A percentile compares a stretch with the other conserved stretches of the same genome.
phyloP scores from a whole-genome alignment of 1,139 yeast species.

The Magnusiomyces suaveolens region DNA sequence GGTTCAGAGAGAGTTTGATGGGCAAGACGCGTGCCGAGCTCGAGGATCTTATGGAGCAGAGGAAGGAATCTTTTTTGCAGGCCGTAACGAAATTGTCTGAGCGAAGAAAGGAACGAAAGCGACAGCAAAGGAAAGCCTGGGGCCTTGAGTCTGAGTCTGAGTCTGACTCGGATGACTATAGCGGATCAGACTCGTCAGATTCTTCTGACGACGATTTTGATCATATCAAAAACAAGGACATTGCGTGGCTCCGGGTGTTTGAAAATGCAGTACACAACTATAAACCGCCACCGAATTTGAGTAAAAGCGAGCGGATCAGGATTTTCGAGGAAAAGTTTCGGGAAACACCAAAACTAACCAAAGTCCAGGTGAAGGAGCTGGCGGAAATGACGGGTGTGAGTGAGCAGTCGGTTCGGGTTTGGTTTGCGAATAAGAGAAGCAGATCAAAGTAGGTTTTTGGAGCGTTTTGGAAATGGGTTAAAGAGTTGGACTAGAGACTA shows the following conservation, averaged over 20 bases:
- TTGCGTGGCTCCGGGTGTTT: not conserved
- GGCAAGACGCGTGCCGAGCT: too few relatives aligned
- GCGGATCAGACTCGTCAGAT: too few relatives aligned
- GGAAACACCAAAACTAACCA: not conserved
- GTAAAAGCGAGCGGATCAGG: not conserved
- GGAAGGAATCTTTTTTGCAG: too few relatives aligned
- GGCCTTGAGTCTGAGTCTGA: too few relatives aligned
- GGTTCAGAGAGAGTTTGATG: too few relatives aligned
- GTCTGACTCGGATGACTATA: too few relatives aligned
- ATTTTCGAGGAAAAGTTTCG: not conserved
- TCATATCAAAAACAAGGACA: too few relatives aligned
- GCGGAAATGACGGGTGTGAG: not conserved
- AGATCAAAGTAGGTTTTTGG: not conserved
- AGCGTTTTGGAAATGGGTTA: not conserved
- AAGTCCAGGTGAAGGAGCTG: not conserved
- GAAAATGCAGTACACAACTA: not conserved
- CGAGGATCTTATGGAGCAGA: too few relatives aligned
- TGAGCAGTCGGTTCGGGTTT: slow-evolving; percentile 2
- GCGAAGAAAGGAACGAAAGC: too few relatives aligned
- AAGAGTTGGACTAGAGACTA: not conserved
- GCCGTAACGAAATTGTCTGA: too few relatives aligned
- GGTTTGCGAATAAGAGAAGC: slow-evolving; percentile 4
- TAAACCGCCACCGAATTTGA: not conserved
- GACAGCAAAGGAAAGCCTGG: too few relatives aligned
- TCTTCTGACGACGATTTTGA: too few relatives aligned